These are phyloP conservation scores for Geranomyces michiganensis DNA, from an alignment of 192 early-diverging fungal genomes.

Conservation along the genomic window DNA sequence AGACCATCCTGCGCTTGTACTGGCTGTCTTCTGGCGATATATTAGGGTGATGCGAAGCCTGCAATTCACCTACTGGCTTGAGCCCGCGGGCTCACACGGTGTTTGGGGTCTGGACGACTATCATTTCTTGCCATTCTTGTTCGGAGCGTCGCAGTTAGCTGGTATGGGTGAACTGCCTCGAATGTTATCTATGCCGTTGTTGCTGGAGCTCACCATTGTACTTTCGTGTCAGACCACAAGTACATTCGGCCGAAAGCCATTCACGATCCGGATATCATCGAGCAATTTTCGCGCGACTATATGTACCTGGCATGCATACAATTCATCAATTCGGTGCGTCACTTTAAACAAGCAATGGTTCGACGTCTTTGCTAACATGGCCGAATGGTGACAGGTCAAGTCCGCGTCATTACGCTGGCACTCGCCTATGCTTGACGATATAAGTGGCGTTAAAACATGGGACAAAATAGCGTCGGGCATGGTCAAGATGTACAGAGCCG, in stretches of 20 bases:
- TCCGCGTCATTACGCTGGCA: slow-evolving; percentile 67
- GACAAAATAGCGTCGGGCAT: slow-evolving; percentile 88
- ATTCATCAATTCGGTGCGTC: slow-evolving; percentile 84
- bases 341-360: no score
- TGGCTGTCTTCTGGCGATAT: slow-evolving; percentile 66
- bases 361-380: background rate
- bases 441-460: slow-evolving; percentile 86
- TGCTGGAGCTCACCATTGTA: background rate
- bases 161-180: slow-evolving; percentile 40
- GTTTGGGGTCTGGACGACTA: slow-evolving; percentile 99
- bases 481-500: slow-evolving; percentile 92
- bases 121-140: slow-evolving; percentile 94
- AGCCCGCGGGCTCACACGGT: slow-evolving; percentile 96
- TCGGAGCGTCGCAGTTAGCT: slow-evolving; percentile 84
- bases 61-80: slow-evolving; percentile 91
- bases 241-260: slow-evolving; percentile 93
- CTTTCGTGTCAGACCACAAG: slow-evolving; percentile 68
- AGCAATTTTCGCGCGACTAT: slow-evolving; percentile 87
- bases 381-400: no score
- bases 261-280: slow-evolving; percentile 84
- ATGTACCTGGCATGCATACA: slow-evolving; percentile 95
- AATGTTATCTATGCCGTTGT: background rate
- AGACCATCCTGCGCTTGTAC: slow-evolving; percentile 77
- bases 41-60: slow-evolving; percentile 85
- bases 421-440: slow-evolving; percentile 93